Base-by-base conservation (phyloP, 2,329 filamentous ascomycete genomes). In the Cordyceps cateniannulata region DNA sequence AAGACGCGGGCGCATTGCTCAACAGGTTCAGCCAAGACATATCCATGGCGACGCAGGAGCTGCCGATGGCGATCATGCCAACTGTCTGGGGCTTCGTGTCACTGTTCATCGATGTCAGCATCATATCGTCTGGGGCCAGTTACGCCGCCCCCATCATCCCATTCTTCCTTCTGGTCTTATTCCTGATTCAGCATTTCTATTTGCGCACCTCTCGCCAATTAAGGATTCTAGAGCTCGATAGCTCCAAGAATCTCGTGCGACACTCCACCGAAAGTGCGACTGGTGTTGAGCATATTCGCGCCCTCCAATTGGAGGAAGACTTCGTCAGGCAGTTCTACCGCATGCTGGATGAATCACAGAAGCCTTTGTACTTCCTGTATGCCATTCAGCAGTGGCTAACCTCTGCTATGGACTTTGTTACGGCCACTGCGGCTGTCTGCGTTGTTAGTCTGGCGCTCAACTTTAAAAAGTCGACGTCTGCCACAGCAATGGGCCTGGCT, bases 381-480 rank as follows among this genome's bases (percentile, higher is more conserved):
- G 77, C 76, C 32, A 75, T 83, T 16, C 83, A 85, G 66, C 74
- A 80, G 45, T 85, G 83, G 83, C 69, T 83, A 0, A 75, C 70
- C 0, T 66, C 83, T 1, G 78, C 80, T 1, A 65, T 83, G 7
- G 77, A 81, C 62, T 66, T 81, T 10, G 69, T 80, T 2, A 76
- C 80, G 1, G 75, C 77, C 1, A 73, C 66, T 2, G 71, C 81
- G 32, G 78, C 78, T 1, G 72, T 77, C 2, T 64, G 78, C 6
- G 64, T 81, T 4, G 75, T 82, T 18, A 69, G 74, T 12, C 67
- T 81, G 2, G 75, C 77, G 1, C 73, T 80, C 5, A 22, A 63
- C 24, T 60, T 64, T 62, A 56, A 27, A 3, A 27, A 51, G n/a
- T 38, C 53, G 8, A 47, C 60, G 4, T 57, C 60, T 1, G 52